phyloP scores from a whole-genome alignment of 2,329 filamentous ascomycete genomes.

The Mycosphaerella arachidis region DNA sequence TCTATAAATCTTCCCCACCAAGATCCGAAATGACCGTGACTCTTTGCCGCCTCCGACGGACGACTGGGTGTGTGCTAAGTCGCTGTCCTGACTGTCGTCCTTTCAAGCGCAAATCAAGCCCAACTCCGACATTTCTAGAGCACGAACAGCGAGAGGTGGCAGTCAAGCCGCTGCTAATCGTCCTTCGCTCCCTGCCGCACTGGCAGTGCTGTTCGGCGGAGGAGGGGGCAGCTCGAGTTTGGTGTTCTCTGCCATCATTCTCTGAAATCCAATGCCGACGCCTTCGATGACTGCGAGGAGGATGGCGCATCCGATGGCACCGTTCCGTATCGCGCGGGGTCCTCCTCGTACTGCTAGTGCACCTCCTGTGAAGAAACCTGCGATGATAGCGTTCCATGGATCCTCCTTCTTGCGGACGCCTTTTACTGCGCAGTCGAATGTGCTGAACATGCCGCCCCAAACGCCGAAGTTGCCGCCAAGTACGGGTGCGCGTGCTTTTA shows the following conservation, averaged over 20 bases:
- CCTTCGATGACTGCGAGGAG: slow-evolving; percentile 95
- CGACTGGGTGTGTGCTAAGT: not conserved
- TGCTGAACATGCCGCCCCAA: slow-evolving; percentile 94
- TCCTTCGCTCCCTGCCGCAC: slow-evolving; percentile 28
- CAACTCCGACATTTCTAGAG: slow-evolving; percentile 20
- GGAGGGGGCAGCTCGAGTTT: slow-evolving; percentile 62
- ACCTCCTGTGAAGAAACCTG: slow-evolving; percentile 93
- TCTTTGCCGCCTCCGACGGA: not conserved
- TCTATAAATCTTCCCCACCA: not conserved
- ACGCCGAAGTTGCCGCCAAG: slow-evolving; percentile 97
- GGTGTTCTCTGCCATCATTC: slow-evolving; percentile 88
- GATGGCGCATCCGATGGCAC: slow-evolving; percentile 91
- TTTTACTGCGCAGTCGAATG: slow-evolving; percentile 95
- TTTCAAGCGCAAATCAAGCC: slow-evolving; percentile 20
- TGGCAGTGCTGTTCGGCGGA: slow-evolving; percentile 32
- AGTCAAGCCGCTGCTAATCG: slow-evolving; percentile 25
- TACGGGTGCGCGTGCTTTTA: slow-evolving; percentile 95
- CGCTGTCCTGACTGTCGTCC: not conserved
- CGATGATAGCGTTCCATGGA: slow-evolving; percentile 95
- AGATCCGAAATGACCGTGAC: slow-evolving; percentile 2
- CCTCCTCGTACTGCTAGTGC: slow-evolving; percentile 88
- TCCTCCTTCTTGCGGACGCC: slow-evolving; percentile 87
- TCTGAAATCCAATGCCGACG: slow-evolving; percentile 90
- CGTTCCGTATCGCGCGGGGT: slow-evolving; percentile 85
- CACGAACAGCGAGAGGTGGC: slow-evolving; percentile 11